Evolutionary conservation across 139 green algal species (phyloP).

Genomic region (Edaphochlamys debaryana): DNA sequence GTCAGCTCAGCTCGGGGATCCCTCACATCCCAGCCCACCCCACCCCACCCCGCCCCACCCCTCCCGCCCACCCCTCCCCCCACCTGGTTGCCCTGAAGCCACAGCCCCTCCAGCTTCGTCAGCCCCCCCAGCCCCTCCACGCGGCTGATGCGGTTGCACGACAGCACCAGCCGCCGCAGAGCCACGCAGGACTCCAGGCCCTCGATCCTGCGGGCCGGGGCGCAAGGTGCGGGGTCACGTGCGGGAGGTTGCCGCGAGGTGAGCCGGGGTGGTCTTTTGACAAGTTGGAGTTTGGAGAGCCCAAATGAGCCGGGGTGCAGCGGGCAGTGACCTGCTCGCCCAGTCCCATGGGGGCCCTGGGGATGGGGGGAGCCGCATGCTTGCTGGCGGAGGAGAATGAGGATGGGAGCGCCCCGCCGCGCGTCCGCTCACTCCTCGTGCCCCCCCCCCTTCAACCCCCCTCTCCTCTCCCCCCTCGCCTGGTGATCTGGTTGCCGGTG

Average conservation of each 20-base stretch:
- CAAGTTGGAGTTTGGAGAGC: background rate
- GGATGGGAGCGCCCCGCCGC: too few species aligned
- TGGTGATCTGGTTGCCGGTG: conserved; percentile 34
- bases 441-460: too few species aligned
- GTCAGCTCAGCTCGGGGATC: too few species aligned
- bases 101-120: conserved; percentile 29
- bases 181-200: conserved; percentile 13
- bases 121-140: conserved; percentile 25
- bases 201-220: conserved; percentile 33
- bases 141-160: conserved; percentile 9
- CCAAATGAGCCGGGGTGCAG: too few species aligned
- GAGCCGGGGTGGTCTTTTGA: background rate
- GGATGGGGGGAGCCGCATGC: too few species aligned
- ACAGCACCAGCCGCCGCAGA: conserved; percentile 37
- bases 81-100: conserved; percentile 42
- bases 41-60: too few species aligned
- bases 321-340: too few species aligned
- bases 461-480: conserved; percentile 10
- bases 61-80: background rate
- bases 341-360: too few species aligned
- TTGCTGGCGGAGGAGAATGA: too few species aligned
- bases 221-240: too few species aligned
- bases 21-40: too few species aligned
- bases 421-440: too few species aligned
- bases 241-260: background rate